Evolutionary conservation across 345 rosid genomes (phyloP), one percentile per base, ranked within the genome.

Genomic region (Noccaea caerulescens): DNA sequence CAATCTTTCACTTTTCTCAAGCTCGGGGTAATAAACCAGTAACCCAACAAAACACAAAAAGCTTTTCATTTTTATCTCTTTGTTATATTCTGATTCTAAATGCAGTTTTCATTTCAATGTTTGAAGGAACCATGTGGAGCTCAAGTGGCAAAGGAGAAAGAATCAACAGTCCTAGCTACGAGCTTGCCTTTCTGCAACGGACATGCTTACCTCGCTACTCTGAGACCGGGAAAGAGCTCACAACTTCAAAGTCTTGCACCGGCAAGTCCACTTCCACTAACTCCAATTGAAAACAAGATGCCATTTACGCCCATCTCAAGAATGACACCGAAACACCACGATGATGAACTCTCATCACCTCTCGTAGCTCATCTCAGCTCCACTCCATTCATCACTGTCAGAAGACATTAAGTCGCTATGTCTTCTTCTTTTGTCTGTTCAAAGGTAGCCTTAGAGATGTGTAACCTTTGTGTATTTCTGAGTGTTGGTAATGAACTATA

Each of bases 41-140:
- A 58, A 51, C 46, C 41, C 16, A 50, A 51, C 18, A 71, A 65
- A 65, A 23, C 27, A 43, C 51, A 14, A 20, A 39, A 46, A 32
- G 66, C 53, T 58, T 64, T 58, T 7, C 39, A 33, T 39, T 36
- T 39, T 25, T 12, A 30, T 37, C 57, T 58, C 10, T 37, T 60
- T 66, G 66, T 37, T 20, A 58, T 32, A 37, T 1, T 8, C 4
- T 71, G 30, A n/a, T 77, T 4, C 60, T 77, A 53, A 67, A 6
- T 62, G 46, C 59, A 9, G 57, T 50, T 37, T 38, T n/a, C 38
- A 12, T 60, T n/a, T 59, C 9, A 18, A 39, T 77, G 20, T 54
- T 45, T 82, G 80, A 83, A 89, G 96, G 96, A 84, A 54, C 82
- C 88, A 3, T 75, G 73, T 18, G 83, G 83, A 68, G 80, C 81